phyloP scores from a whole-genome alignment of 352 stramenopile genomes.

The Globisporangium apiculatum region DNA sequence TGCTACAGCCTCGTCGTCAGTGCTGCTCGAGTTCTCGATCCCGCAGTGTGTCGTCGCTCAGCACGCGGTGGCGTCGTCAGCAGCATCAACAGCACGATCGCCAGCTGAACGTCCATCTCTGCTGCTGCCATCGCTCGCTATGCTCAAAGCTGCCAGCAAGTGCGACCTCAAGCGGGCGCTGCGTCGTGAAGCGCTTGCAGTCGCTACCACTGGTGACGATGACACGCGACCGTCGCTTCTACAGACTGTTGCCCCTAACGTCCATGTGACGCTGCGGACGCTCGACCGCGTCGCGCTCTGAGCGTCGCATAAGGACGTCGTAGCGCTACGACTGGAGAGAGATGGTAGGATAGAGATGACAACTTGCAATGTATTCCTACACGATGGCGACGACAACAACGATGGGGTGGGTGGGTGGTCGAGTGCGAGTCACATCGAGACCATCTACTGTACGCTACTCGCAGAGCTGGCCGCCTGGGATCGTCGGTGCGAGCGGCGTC shows the following conservation, averaged over 20 bases:
- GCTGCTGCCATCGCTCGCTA: conserved; percentile 4
- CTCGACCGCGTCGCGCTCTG: conserved; percentile 35
- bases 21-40: conserved; percentile 38
- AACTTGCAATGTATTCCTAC: neutral
- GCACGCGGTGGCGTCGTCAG: neutral
- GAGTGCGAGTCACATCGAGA: neutral
- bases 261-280: conserved; percentile 12
- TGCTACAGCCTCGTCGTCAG: conserved; percentile 1
- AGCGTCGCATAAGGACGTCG: neutral
- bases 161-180: conserved; percentile 2
- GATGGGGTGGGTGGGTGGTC: neutral
- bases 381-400: neutral
- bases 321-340: neutral
- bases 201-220: conserved; percentile 3
- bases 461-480: conserved; percentile 12
- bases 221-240: conserved; percentile 9
- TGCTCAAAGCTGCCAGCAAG: conserved; percentile 5
- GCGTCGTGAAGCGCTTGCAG: conserved; percentile 9
- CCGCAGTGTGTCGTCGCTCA: conserved; percentile 27
- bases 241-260: neutral
- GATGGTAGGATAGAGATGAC: neutral
- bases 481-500: neutral
- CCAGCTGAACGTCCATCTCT: too few species aligned
- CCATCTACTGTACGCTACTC: conserved; percentile 2
- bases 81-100: neutral